Conservation (phyloP, 2,329 filamentous ascomycete species). For the Sphaerostilbella broomeana region DNA sequence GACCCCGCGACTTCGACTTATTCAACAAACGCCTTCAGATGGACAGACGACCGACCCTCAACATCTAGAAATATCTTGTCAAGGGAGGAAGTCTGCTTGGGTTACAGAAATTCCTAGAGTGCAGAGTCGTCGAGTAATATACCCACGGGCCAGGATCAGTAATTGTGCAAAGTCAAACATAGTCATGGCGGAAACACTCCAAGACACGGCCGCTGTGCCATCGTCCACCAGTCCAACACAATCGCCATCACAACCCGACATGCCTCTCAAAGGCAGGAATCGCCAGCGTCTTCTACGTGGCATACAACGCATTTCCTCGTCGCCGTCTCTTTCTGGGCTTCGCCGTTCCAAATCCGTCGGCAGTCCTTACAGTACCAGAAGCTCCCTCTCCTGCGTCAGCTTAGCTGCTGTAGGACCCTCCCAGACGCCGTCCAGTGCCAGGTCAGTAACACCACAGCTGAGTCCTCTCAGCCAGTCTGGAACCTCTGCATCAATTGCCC, state of each 20-base stretch:
- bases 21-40: background rate
- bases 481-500: constrained; percentile 33
- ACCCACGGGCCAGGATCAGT: too few species aligned
- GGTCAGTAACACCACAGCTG: constrained; percentile 30
- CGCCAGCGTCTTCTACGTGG: constrained; percentile 65
- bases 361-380: constrained; percentile 57
- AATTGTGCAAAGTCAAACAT: background rate
- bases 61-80: too few species aligned
- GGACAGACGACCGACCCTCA: too few species aligned
- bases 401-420: constrained; percentile 35
- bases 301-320: constrained; percentile 76
- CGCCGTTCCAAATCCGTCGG: constrained; percentile 60
- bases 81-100: too few species aligned
- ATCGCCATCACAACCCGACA: constrained; percentile 20
- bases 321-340: constrained; percentile 60
- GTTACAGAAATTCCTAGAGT: too few species aligned
- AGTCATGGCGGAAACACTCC: constrained; percentile 9
- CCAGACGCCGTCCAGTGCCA: constrained; percentile 21
- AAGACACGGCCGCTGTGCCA: constrained; percentile 3
- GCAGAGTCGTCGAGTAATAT: too few species aligned
- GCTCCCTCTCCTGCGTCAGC: constrained; percentile 49
- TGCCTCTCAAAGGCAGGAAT: constrained; percentile 52
- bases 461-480: constrained; percentile 34
- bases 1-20: background rate
- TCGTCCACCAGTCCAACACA: constrained; percentile 21